Conservation (phyloP, 805 yeast species). For the Metschnikowia peoriensis region DNA sequence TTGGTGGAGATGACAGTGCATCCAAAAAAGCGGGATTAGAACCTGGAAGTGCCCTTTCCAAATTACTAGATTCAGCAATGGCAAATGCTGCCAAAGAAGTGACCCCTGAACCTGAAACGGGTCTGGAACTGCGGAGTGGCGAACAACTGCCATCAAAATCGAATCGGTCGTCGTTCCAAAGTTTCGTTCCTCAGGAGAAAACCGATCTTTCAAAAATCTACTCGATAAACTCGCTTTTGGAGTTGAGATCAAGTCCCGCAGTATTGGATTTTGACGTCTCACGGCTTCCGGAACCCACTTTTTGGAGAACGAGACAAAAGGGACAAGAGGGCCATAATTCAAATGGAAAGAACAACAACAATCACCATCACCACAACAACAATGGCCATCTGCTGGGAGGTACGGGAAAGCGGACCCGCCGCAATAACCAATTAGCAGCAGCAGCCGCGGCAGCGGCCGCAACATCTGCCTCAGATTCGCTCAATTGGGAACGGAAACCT, state of each 20-base stretch:
- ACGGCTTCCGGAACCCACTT: conserved; percentile 45
- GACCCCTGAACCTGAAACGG: conserved; percentile 34
- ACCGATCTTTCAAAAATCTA: conserved; percentile 20
- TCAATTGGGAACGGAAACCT: conserved; percentile 33
- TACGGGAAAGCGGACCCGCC: conserved; percentile 17
- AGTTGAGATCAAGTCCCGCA: conserved; percentile 35
- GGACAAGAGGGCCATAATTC: background rate
- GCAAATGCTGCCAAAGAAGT: conserved; percentile 47
- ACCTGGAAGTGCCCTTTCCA: conserved; percentile 39
- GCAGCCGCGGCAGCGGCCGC: conserved; percentile 1
- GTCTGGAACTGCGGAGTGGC: conserved; percentile 2
- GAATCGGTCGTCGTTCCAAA: conserved; percentile 12
- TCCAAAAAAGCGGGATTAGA: conserved; percentile 17
- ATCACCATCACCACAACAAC: background rate
- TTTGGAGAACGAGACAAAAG: conserved; percentile 44
- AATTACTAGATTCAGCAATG: conserved; percentile 44
- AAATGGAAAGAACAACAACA: conserved; percentile 2
- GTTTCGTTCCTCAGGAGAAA: conserved; percentile 13
- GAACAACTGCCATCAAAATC: conserved; percentile 6
- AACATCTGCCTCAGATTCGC: conserved; percentile 14
- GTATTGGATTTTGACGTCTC: conserved; percentile 29
- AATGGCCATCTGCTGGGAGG: conserved; percentile 3
- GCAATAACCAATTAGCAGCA: conserved; percentile 12
- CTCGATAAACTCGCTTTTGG: conserved; percentile 28
- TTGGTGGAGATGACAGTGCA: background rate